phyloP scores from a whole-genome alignment of 768 basidiomycete species.

The Cantharellus anzutake region DNA sequence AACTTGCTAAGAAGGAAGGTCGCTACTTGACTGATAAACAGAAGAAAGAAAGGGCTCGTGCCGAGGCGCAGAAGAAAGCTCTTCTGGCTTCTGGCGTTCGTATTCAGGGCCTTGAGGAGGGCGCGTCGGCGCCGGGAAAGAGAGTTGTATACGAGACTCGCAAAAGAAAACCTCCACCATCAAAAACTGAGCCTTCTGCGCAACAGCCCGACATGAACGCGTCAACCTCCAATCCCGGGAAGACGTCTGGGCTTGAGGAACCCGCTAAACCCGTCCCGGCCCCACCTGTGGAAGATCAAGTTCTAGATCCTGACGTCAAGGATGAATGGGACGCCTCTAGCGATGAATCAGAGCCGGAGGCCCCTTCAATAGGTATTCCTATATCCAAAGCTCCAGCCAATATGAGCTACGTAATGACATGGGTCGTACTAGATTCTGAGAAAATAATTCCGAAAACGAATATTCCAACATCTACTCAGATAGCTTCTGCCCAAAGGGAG shows the following conservation, averaged over 20 bases:
- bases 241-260: slow-evolving; percentile 4
- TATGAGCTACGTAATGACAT: too few relatives aligned
- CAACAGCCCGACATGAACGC: not conserved
- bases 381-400: not conserved
- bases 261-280: not conserved
- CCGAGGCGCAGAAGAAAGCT: slow-evolving; percentile 79
- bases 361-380: not conserved
- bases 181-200: not conserved
- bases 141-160: slow-evolving; percentile 69
- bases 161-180: slow-evolving; percentile 40
- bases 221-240: not conserved
- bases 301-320: slow-evolving; percentile 15
- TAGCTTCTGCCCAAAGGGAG: slow-evolving; percentile 19
- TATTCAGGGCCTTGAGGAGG: slow-evolving; percentile 72
- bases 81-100: slow-evolving; percentile 75
- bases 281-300: slow-evolving; percentile 19
- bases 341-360: slow-evolving; percentile 32
- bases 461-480: slow-evolving; percentile 7
- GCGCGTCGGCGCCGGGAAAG: slow-evolving; percentile 28
- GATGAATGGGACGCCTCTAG: slow-evolving; percentile 51
- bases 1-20: slow-evolving; percentile 85
- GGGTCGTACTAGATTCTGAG: slow-evolving; percentile 11
- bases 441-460: slow-evolving; percentile 14
- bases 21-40: slow-evolving; percentile 92
- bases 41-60: slow-evolving; percentile 79